These are phyloP conservation scores for Sarocladium oryzae DNA, from an alignment of 2,329 filamentous ascomycete species.

Conservation along the genomic window DNA sequence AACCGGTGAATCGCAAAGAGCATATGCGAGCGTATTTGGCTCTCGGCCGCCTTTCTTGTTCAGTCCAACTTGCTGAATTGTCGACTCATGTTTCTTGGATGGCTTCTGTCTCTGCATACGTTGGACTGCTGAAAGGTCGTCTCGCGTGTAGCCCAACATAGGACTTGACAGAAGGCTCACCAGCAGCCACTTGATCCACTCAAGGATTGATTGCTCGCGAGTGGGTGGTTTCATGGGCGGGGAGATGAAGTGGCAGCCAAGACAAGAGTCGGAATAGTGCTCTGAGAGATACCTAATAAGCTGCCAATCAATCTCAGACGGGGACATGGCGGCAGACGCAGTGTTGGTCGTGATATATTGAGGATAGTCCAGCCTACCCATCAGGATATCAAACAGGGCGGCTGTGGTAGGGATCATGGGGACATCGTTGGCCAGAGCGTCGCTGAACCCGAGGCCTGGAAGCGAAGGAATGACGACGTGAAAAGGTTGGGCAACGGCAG, in stretches of 20 bases:
- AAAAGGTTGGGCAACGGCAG: conserved; percentile 44
- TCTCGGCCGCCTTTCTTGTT: conserved; percentile 29
- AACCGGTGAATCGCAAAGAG: conserved; percentile 55
- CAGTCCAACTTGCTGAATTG: conserved; percentile 20
- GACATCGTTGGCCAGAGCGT: conserved; percentile 45
- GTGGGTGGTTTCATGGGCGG: conserved; percentile 47
- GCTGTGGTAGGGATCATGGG: conserved; percentile 48
- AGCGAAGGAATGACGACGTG: conserved; percentile 61
- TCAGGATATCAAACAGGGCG: conserved; percentile 49
- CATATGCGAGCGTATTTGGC: conserved; percentile 52
- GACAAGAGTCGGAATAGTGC: conserved; percentile 40
- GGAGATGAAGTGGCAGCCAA: conserved; percentile 55
- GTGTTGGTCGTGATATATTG: conserved; percentile 52
- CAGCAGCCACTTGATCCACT: conserved; percentile 50
- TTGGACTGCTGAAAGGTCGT: conserved; percentile 41
- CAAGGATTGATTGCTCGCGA: conserved; percentile 33
- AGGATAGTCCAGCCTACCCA: conserved; percentile 53
- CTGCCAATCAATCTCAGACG: conserved; percentile 45
- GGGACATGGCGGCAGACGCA: conserved; percentile 38
- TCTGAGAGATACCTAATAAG: conserved; percentile 42
- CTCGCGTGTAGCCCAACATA: conserved; percentile 49
- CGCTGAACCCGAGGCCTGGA: conserved; percentile 62
- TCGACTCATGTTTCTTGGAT: conserved; percentile 11
- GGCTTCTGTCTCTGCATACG: not conserved
- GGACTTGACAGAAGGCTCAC: conserved; percentile 42